Percentiles rank a stretch among this genome's conserved stretches.
Evolutionary conservation across 2,329 filamentous ascomycete species (phyloP).

Genomic region (Fusarium siculi): DNA sequence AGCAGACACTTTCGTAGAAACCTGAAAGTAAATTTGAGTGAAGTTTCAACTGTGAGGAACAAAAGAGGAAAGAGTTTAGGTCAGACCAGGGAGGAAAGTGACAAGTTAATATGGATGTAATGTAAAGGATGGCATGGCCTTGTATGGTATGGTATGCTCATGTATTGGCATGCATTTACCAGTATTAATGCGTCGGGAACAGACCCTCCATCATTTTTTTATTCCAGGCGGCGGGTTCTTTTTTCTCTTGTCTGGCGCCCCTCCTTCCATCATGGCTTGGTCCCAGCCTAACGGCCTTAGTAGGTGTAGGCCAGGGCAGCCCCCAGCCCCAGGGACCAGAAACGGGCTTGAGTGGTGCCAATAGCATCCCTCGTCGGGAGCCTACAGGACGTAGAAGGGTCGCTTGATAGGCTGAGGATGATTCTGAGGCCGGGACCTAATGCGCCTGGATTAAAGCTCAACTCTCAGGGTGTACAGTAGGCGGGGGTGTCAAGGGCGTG

Average conservation of each 20-base stretch:
- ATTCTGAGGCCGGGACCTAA: constrained; percentile 37
- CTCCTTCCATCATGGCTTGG: not conserved
- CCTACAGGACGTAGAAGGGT: constrained; percentile 14
- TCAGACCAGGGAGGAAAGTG: constrained; percentile 27
- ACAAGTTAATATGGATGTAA: constrained; percentile 20
- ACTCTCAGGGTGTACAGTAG: constrained; percentile 1
- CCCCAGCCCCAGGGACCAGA: constrained; percentile 7
- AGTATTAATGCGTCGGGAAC: not conserved
- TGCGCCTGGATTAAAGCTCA: constrained; percentile 24
- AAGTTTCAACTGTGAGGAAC: not conserved
- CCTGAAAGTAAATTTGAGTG: not conserved
- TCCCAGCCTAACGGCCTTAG: not conserved
- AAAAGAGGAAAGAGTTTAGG: constrained; percentile 1
- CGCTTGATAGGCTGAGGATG: constrained; percentile 30
- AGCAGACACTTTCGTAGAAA: not conserved
- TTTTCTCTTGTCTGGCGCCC: not conserved
- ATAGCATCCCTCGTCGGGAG: constrained; percentile 29
- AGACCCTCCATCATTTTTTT: not conserved
- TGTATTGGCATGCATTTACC: constrained; percentile 4
- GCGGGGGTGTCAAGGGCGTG: not conserved
- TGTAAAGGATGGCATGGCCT: not conserved
- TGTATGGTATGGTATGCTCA: not conserved
- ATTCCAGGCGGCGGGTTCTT: not conserved
- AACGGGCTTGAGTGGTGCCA: constrained; percentile 16
- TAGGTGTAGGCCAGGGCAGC: not conserved